Evolutionary conservation across 805 yeast genomes (phyloP), one percentile per base, ranked within the genome.

Genomic region (Suhomyces tanzawaensis): DNA sequence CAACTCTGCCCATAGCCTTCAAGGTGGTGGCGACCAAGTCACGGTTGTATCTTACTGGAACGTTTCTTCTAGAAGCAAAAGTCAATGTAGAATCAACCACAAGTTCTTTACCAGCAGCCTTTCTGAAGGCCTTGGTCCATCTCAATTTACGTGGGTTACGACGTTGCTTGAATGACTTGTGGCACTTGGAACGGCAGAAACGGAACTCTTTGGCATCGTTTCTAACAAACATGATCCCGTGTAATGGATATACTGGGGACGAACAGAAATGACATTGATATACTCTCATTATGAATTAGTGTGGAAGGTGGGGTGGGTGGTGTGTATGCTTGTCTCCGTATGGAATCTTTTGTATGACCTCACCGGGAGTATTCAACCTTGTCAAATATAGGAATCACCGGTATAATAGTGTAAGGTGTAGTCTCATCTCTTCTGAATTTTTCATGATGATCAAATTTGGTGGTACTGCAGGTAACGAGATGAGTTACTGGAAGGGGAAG

Each of bases 111-210:
- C 99, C 99, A 31, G 98, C 98, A 45, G 98, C 95, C 66, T 93
- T 93, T 71, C 99, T 81, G 77, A 93, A 93, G 1, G 99, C 98
- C 66, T 93, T 93, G 40, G 99, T 93, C 99, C 99, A 93, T 69
- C 79, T 85, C 67, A 90, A 81, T 68, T 93, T 93, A 72, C 99
- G 83, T 53, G 99, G 99, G 72, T 93, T 93, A 69, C 99, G 83
- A 75, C 96, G 89, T 72, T 89, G 95, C 64, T 93, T 93, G 81
- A 93, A 93, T 39, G 89, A 84, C 63, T 90, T 88, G 71, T 93
- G 99, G 72, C 99, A 93, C 64, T 93, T 93, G 45, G 98, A 89
- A 62, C 97, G 87, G 52, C 99, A 93, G 72, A 93, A 93, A 55
- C 96, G 76, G 65, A 93, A 93, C 67, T 89, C 98, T 62, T 93